Base-by-base conservation (phyloP, 441 rosid species). In the Adansonia rubrostipa region DNA sequence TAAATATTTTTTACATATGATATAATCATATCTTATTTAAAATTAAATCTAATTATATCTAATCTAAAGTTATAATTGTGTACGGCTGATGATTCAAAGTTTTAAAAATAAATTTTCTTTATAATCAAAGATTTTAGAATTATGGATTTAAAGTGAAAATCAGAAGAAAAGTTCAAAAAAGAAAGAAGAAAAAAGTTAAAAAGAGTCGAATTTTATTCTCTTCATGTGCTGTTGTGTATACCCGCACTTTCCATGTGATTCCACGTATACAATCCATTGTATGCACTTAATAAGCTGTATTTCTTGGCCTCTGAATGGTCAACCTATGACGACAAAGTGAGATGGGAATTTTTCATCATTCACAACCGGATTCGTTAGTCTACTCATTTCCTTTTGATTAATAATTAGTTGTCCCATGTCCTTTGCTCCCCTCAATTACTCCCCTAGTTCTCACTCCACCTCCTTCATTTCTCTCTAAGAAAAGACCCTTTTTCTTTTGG, bases 181-280 rank as follows among this genome's bases (percentile, higher is more conserved):
- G 54, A 63, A 70, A 48, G 14, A 75, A 47, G 17, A 78, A 17
- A 14, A 60, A 48, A 48, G 58, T 50, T 8, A 20, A 24, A 73
- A 57, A 70, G 48, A 60, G 36, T 65, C 28, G 66, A 84, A 66
- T 77, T 17, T 17, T 51, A 71, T 80, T 75, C 66, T 78, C 73
- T 15, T 75, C 42, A 28, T 53, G 77, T 79, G 80, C 40, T 56
- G 56, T 45, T 42, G 69, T 78, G 60, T 74, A 57, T 28, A 58
- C 6, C 60, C 45, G 71, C 78, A 73, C 73, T 83, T 82, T 79
- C 75, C 86, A 84, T 74, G 84, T 74, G 78, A 64, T 70, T 82
- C 84, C 84, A 82, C 81, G 85, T 71, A 71, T 74, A 80, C 78
- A 77, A 77, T 80, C 42, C 67, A 74, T 73, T 76, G 63, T n/a